These are phyloP conservation scores for Leishmania arabica DNA, from an alignment of 208 protist genomes.

Conservation along the genomic window DNA sequence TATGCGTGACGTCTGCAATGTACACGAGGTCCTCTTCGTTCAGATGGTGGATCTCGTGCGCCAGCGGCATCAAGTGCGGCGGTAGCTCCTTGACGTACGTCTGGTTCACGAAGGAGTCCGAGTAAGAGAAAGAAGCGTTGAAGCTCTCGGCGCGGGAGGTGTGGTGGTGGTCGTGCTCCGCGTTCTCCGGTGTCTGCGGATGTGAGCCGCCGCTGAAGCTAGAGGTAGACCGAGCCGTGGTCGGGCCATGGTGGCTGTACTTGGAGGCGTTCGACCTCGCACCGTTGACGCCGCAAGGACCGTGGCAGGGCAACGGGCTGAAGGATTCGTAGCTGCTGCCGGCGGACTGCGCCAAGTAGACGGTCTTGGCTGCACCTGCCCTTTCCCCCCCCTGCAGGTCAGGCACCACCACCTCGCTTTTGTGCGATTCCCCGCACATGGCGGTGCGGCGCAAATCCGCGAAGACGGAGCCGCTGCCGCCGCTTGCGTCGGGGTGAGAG, in stretches of 20 bases:
- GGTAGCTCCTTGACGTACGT: slow-evolving; percentile 41
- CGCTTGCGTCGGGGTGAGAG: too few relatives aligned
- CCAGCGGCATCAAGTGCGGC: slow-evolving; percentile 53
- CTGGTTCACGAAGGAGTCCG: slow-evolving; percentile 35
- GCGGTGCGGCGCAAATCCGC: background rate
- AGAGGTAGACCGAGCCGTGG: background rate
- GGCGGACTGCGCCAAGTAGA: background rate
- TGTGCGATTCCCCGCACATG: background rate
- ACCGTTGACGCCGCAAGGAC: background rate
- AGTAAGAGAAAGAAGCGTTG: slow-evolving; percentile 17
- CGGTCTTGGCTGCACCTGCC: background rate
- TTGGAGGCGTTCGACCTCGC: background rate
- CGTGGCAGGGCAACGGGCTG: background rate
- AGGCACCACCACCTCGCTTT: background rate
- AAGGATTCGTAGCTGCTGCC: background rate
- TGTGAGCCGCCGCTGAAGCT: background rate
- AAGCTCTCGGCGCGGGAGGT: background rate
- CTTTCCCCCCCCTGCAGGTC: background rate
- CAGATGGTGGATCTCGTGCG: slow-evolving; percentile 52
- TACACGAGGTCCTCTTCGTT: slow-evolving; percentile 51
- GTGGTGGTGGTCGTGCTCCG: background rate
- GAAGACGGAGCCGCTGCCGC: slow-evolving; percentile 1
- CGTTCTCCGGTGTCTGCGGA: background rate
- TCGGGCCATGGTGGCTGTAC: background rate
- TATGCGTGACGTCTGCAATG: slow-evolving; percentile 55